These are phyloP conservation scores for Mrakiaceae sp. DNA, from an alignment of 1,284 basidiomycete species.

Conservation along the genomic window DNA sequence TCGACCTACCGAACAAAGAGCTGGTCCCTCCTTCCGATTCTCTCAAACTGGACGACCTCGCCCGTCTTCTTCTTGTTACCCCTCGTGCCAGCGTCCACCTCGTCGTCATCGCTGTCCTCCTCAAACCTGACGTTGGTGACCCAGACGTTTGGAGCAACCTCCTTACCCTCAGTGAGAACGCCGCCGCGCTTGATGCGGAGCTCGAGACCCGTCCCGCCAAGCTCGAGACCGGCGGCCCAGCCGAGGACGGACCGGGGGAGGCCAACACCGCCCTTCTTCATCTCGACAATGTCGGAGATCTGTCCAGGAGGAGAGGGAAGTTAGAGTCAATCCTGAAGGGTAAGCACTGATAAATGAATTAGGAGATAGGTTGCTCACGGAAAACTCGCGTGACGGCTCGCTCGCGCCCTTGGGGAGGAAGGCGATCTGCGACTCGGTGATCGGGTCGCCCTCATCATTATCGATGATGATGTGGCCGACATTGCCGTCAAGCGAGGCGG, in stretches of 20 bases:
- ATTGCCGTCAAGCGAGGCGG: conserved; percentile 30
- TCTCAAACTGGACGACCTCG: conserved; percentile 29
- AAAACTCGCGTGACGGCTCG: conserved; percentile 19
- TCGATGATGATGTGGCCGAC: conserved; percentile 33
- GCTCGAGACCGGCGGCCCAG: conserved; percentile 31
- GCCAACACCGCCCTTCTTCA: conserved; percentile 36
- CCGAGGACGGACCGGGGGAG: conserved; percentile 35
- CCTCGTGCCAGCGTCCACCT: conserved; percentile 1
- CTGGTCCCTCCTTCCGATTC: conserved; percentile 35
- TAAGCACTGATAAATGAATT: too few species aligned
- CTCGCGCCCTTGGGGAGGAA: conserved; percentile 28
- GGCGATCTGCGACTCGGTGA: conserved; percentile 23
- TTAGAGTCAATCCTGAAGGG: too few species aligned
- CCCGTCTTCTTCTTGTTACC: conserved; percentile 22
- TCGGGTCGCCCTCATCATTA: conserved; percentile 22
- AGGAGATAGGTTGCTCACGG: conserved; percentile 20
- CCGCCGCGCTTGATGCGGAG: conserved; percentile 14
- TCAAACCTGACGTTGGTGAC: conserved; percentile 13
- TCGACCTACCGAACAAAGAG: conserved; percentile 34
- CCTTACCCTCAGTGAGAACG: conserved; percentile 16
- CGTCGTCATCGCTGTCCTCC: conserved; percentile 13
- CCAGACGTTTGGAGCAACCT: conserved; percentile 16
- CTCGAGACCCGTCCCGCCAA: conserved; percentile 18
- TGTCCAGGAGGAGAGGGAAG: conserved; percentile 26
- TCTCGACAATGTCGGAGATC: conserved; percentile 30